Evolutionary conservation across 345 rosid species (phyloP).

Genomic region (Mangifera indica): DNA sequence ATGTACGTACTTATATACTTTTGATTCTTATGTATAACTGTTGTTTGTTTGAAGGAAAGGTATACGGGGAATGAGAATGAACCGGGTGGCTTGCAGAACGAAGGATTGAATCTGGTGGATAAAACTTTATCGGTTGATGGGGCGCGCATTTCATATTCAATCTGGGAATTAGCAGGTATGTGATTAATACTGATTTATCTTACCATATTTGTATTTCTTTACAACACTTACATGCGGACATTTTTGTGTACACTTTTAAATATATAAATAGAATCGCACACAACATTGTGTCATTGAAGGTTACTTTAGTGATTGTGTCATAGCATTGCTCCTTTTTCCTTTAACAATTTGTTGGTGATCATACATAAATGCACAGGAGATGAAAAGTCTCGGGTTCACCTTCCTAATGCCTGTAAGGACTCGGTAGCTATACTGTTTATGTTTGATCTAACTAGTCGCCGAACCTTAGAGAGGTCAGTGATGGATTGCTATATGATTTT

Average conservation of each 20-base stretch:
- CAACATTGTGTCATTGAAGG: no score
- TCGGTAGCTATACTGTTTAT: constrained; percentile 81
- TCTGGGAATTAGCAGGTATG: constrained; percentile 84
- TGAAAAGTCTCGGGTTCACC: constrained; percentile 41
- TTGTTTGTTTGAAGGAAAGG: constrained; percentile 45
- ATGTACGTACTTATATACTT: no score
- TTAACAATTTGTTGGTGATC: background rate
- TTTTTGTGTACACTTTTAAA: no score
- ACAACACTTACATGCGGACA: background rate
- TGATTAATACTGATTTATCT: no score
- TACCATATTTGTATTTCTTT: background rate
- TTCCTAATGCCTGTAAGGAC: constrained; percentile 78
- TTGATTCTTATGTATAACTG: no score
- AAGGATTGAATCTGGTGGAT: constrained; percentile 63
- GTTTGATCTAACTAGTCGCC: constrained; percentile 90
- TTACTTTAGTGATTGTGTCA: no score
- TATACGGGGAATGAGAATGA: constrained; percentile 66
- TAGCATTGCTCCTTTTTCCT: no score
- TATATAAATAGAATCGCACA: no score
- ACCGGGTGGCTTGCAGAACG: constrained; percentile 30
- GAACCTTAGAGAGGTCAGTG: constrained; percentile 61
- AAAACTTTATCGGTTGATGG: constrained; percentile 68
- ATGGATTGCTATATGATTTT: background rate
- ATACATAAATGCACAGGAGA: constrained; percentile 39
- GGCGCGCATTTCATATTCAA: constrained; percentile 72